Conservation (phyloP, 129 eudicot genomes). For the Tanacetum coccineum region DNA sequence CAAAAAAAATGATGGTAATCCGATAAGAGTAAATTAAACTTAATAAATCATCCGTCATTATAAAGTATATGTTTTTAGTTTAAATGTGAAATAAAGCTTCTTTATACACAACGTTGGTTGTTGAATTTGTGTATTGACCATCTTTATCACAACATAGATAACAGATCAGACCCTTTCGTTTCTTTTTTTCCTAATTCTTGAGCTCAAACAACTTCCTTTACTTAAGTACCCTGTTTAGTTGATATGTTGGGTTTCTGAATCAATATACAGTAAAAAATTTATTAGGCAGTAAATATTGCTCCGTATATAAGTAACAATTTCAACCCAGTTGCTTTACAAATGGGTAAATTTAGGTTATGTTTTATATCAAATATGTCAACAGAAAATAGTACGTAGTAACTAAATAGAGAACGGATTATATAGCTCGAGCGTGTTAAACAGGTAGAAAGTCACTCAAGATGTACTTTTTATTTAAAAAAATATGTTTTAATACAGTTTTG, state of each 20-base stretch:
- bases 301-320: not conserved
- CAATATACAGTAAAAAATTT: not conserved
- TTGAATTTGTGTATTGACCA: too few relatives aligned
- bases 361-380: not conserved
- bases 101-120: too few relatives aligned
- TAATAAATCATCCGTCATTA: too few relatives aligned
- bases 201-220: conserved; percentile 45
- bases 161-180: conserved; percentile 33
- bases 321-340: not conserved
- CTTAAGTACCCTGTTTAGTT: conserved; percentile 32
- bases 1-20: too few relatives aligned
- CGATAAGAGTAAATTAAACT: too few relatives aligned
- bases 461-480: too few relatives aligned
- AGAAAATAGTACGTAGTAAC: not conserved
- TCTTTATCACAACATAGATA: too few relatives aligned
- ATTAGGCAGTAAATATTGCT: not conserved
- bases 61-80: too few relatives aligned
- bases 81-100: too few relatives aligned
- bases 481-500: too few relatives aligned
- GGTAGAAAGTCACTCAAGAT: not conserved
- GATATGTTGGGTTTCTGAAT: conserved; percentile 39
- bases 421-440: not conserved
- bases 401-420: not conserved
- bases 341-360: not conserved
- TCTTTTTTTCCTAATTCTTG: conserved; percentile 36